A percentile compares a stretch with the other conserved stretches of the same genome.
These are phyloP conservation scores for Umbelopsis sp. DNA, from an alignment of 192 early-diverging fungal genomes.

Conservation along the genomic window DNA sequence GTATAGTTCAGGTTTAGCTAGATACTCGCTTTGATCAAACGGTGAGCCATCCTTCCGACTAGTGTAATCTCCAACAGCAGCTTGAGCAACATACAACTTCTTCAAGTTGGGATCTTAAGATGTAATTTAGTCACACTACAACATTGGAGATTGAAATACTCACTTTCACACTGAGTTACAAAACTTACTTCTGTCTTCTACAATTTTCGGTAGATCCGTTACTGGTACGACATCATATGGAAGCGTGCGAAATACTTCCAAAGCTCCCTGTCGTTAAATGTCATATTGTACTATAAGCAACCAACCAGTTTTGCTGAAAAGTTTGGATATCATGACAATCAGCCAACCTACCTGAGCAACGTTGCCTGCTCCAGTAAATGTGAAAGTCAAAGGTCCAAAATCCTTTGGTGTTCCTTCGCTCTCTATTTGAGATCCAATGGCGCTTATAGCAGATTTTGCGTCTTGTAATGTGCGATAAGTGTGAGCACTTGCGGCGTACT, in stretches of 20 bases:
- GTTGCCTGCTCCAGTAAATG: conserved; percentile 90
- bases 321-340: background rate
- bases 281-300: too few relatives aligned
- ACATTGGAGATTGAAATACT: background rate
- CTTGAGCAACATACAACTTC: conserved; percentile 81
- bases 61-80: conserved; percentile 80
- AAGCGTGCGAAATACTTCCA: conserved; percentile 87
- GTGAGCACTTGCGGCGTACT: conserved; percentile 75
- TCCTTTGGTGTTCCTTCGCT: conserved; percentile 86
- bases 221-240: conserved; percentile 89
- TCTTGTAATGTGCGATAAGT: conserved; percentile 67
- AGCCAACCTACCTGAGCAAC: conserved; percentile 64
- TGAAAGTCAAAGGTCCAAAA: conserved; percentile 89
- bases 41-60: conserved; percentile 69
- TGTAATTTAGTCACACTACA: background rate
- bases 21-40: conserved; percentile 72
- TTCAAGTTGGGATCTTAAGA: conserved; percentile 61
- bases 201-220: conserved; percentile 62
- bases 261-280: conserved; percentile 63
- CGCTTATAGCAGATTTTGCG: conserved; percentile 59
- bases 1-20: conserved; percentile 75
- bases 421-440: conserved; percentile 78
- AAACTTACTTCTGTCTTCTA: conserved; percentile 57
- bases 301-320: too few relatives aligned
- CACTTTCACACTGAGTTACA: background rate